Evolutionary conservation across 2,329 filamentous ascomycete genomes (phyloP), one percentile per base, ranked within the genome.

Genomic region (Xylariales sp.): DNA sequence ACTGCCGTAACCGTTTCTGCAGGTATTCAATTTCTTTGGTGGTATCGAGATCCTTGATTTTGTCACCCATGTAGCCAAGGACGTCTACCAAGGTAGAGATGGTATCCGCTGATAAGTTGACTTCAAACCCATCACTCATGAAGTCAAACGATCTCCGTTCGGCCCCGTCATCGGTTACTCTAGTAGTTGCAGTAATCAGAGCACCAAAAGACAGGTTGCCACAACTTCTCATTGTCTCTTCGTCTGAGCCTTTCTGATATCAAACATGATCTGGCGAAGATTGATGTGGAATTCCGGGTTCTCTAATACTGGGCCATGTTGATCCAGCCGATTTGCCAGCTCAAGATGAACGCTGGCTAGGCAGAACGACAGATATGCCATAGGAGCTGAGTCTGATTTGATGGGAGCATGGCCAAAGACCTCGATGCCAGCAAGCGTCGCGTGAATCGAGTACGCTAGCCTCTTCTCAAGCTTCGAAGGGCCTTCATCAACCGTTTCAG

Each of bases 71-170:
- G 63, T 96, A 87, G 16, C 88, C 88, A 44, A 94, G 70, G 16
- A 97, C 86, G 55, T 95, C 89, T 15, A 97, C 81, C 5, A 89
- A 78, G 1, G 91, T 88, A 1, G 89, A 89, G 5, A 93, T 84
- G 0, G 93, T 96, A 49, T 96, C 89, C 0, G 90, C 83, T 45
- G 86, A 95, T 3, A 95, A 71, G 45, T 90, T 87, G 45, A 95
- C 72, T 38, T 88, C 76, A 14, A 95, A 76, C 2, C 76, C 78
- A 43, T 88, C 79, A 52, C 87, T 95, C 47, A 74, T 81, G 41
- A 95, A 74, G 49, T 88, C 80, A 51, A 93, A 88, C 1, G 84
- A 78, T 54, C 87, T 81, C 41, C 82, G 72, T 40, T 83, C 74
- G 31, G 75, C 74, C 1, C 82, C 82, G 41, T 78, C 73, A 3